phyloP scores from a whole-genome alignment of 768 basidiomycete species.

The Myochromella boudieri region DNA sequence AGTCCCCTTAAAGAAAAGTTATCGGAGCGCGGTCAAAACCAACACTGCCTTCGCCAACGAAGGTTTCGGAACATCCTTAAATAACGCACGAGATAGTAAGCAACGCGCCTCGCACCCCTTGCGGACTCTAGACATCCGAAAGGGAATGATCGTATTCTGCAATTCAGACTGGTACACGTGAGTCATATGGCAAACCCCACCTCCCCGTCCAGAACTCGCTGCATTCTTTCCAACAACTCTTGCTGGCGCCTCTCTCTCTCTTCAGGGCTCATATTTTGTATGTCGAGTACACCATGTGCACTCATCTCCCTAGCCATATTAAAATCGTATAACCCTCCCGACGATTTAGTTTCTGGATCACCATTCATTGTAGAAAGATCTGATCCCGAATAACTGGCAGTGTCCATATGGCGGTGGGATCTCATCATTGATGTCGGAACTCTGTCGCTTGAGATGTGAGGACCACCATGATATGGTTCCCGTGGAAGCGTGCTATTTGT shows the following conservation, averaged over 20 bases:
- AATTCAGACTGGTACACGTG: too few species aligned
- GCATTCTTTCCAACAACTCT: conserved; percentile 8
- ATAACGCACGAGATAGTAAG: too few species aligned
- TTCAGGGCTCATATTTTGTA: conserved; percentile 6
- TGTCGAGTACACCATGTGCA: not conserved
- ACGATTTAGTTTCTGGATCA: not conserved
- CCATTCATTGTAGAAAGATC: not conserved
- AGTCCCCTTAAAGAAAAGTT: too few species aligned
- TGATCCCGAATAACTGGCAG: not conserved
- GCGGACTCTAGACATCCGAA: too few species aligned
- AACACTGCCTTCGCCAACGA: too few species aligned
- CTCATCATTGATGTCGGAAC: not conserved
- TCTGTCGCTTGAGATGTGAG: too few species aligned
- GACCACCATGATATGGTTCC: too few species aligned
- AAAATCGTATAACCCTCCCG: not conserved
- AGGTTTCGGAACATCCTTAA: too few species aligned
- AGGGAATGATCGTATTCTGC: too few species aligned
- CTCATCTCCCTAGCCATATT: not conserved
- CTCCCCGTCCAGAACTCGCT: conserved; percentile 10
- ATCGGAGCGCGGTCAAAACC: too few species aligned
- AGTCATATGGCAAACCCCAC: not conserved
- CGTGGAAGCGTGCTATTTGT: too few species aligned
- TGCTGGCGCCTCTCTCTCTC: conserved; percentile 5
- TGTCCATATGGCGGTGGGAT: not conserved
- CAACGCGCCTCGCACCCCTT: too few species aligned